A percentile compares a stretch with the other conserved stretches of the same genome.
These are phyloP conservation scores for Sporothrix curviconia DNA, from an alignment of 2,329 filamentous ascomycete genomes.

Conservation along the genomic window DNA sequence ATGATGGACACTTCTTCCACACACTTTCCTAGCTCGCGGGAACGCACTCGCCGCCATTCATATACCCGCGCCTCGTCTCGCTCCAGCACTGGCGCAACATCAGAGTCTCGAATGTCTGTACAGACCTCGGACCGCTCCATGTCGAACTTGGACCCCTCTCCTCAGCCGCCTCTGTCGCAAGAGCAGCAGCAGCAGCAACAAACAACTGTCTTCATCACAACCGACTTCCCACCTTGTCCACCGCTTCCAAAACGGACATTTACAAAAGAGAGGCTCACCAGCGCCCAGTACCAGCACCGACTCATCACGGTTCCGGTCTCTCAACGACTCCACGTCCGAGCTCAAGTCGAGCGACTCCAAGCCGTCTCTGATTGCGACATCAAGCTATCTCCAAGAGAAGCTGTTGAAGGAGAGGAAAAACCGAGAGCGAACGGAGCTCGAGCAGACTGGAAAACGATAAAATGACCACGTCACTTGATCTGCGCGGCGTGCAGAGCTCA, in stretches of 20 bases:
- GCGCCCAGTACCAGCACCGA: slow-evolving; percentile 13
- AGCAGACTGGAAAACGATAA: slow-evolving; percentile 32
- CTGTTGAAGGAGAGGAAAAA: slow-evolving; percentile 45
- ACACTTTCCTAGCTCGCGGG: slow-evolving; percentile 6
- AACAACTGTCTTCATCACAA: not conserved
- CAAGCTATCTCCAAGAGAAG: slow-evolving; percentile 49
- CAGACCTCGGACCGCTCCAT: slow-evolving; percentile 1
- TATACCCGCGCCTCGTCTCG: slow-evolving; percentile 14
- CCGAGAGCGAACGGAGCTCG: slow-evolving; percentile 40
- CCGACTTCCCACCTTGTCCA: slow-evolving; percentile 13
- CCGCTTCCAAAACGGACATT: slow-evolving; percentile 11
- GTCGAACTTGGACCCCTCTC: slow-evolving; percentile 13
- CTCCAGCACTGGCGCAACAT: slow-evolving; percentile 6
- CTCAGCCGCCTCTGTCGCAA: slow-evolving; percentile 9
- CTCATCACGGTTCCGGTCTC: slow-evolving; percentile 6
- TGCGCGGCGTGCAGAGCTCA: slow-evolving; percentile 33
- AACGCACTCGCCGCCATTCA: slow-evolving; percentile 11
- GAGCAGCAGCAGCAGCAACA: not conserved
- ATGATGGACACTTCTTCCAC: slow-evolving; percentile 15
- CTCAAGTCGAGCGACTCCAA: slow-evolving; percentile 33
- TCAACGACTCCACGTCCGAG: slow-evolving; percentile 31
- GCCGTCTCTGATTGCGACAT: slow-evolving; percentile 34
- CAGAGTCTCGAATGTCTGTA: slow-evolving; percentile 4
- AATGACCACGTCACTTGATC: slow-evolving; percentile 34
- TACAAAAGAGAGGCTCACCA: slow-evolving; percentile 3